Base-by-base conservation (phyloP, 2,329 filamentous ascomycete species). In the Teratosphaeria epicoccoides region DNA sequence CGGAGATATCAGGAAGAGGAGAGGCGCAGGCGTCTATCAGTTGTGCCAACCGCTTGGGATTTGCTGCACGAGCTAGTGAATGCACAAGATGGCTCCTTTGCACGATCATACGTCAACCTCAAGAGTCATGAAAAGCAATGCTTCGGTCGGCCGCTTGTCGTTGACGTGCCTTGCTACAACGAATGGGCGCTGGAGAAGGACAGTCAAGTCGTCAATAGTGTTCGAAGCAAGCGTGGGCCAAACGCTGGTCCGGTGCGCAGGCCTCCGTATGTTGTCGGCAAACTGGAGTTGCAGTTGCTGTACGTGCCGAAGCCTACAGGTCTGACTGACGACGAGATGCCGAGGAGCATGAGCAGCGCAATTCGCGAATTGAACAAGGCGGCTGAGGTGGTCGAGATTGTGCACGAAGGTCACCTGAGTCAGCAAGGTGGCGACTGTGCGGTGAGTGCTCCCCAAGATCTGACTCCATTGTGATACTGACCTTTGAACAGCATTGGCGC, bases 401-500 rank as follows among this genome's bases (percentile, higher is more conserved):
- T 59, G 24, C 95, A 81, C 76, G 91, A 98, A 69, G 91, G 93
- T 25, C 83, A 86, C 64, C 74, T 98, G 54, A 96, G 90, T 68
- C 93, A 98, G 68, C 93, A 98, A 72, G 93, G 93, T 66, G 93
- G 93, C 61, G 93, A 98, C 68, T 98, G 93, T 70, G 89, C 90
- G 47, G 89, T 95, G 82, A 82, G 89, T 70, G 7, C 49, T 29
- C 20, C 17, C 25, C 26, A 48, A 51, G 23, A 29, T 17, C 14
- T 33, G 25, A 11, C 11, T 20, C 37, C 17, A 46, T 14, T 10
- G 11, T 5, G 11, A 46, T 50, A 52, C 54, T 53, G 20, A 53
- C 54, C 24, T 22, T 29, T 14, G 7, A 2, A 40, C 60, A 95
- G 87, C 97, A 89, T 76, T 98, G 93, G 93, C 89, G 93, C 56